phyloP scores from a whole-genome alignment of 345 rosid species.

The Eucalyptus curtisii region DNA sequence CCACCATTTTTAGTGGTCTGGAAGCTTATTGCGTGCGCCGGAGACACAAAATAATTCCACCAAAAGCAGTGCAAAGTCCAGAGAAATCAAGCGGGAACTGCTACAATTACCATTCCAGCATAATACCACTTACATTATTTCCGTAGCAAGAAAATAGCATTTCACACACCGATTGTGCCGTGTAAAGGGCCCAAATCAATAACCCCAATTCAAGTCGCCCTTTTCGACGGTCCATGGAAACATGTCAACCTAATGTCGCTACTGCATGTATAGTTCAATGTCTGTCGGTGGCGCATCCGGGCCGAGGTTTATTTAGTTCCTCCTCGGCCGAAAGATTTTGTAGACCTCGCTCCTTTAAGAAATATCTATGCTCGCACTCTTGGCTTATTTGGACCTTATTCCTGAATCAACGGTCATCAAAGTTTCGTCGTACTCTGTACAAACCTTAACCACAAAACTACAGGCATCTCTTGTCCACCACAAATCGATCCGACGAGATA shows the following conservation, averaged over 20 bases:
- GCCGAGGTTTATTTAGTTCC: neutral
- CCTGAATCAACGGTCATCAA: neutral
- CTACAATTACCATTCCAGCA: neutral
- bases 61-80: neutral
- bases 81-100: neutral
- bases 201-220: neutral
- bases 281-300: neutral
- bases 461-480: neutral
- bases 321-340: neutral
- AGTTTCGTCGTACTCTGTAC: neutral
- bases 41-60: neutral
- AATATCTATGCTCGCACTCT: neutral
- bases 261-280: too few relatives aligned
- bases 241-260: neutral
- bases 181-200: neutral
- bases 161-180: fast-evolving
- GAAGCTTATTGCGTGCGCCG: neutral
- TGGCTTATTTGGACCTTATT: neutral
- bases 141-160: neutral
- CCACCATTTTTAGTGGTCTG: neutral
- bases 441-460: neutral
- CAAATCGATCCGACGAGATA: neutral
- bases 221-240: neutral
- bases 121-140: neutral
- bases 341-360: neutral